Base-by-base conservation (phyloP, 1,284 basidiomycete species). In the Pyrrhoderma lamaoense region DNA sequence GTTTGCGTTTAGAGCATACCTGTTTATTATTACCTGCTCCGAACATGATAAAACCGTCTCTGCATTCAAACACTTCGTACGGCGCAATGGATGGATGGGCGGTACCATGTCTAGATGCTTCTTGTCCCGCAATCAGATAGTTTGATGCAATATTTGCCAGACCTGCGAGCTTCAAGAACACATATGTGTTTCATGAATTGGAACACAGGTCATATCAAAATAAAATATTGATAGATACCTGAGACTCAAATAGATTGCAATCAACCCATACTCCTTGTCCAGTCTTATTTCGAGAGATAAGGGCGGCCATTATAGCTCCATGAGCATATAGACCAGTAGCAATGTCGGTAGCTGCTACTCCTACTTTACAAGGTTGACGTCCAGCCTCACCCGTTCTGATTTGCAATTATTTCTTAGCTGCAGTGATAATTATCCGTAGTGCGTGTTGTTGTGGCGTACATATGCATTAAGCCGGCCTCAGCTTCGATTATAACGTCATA, bases 291-390 rank as follows among this genome's bases (percentile, higher is more conserved):
- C 91, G 76, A 13, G 89, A 91, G 53, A 93, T 64, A 9, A 98
- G 71, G 0, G 85, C 92, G 2, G 94, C 93, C 77, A 98, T 85
- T 56, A 97, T 87, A 2, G 92, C 93, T 0, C 91, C 90, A 55
- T 95, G 91, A 2, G 92, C 83, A 66, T 95, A 96, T n/a, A 97
- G 75, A 0, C 94, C 90, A 4, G 91, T 93, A 19, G 90, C 88
- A 52, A 96, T 79, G 66, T 97, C 93, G 16, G 92, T 94, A 16
- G 85, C 85, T 0, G 93, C 92, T 13, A 94, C 90, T 3, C 90
- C 90, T 27, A 93, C 90, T 68, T 97, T 97, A 64, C 84, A 88
- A 1, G 93, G 94, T 13, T 82, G 79, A 2, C 93, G 82, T 60
- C 89, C 85, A 5, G 85, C 76, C 68, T 97, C 94, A 43, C 93